Evolutionary conservation across 129 eudicot species (phyloP), one percentile per base, ranked within the genome.

Genomic region (Flaveria trinervia): DNA sequence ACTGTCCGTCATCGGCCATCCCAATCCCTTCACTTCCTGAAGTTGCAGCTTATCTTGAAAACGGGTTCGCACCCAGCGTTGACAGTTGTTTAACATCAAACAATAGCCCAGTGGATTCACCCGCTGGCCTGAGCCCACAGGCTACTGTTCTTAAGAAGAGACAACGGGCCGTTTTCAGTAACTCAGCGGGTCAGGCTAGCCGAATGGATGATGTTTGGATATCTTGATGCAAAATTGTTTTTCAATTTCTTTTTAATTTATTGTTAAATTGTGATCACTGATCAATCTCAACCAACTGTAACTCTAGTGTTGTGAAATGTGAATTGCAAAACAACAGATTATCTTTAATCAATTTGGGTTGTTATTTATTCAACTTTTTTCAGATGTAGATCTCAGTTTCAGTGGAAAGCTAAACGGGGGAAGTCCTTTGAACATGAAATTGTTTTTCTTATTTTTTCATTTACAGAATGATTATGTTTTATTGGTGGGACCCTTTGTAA

Each of bases 201-300:
- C 41, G 90, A 82, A 77, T 88, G 89, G 92, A 84, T 79, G 88
- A 86, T 83, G 85, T 64, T 83, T 70, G 85, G 88, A 84, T 89
- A 50, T 74, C 54, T 79, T 72, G 59, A 71, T 28, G 18, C 52
- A 18, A 26, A 1, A 20, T 57, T 57, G 61, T 46, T 65, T 45
- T 54, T 52, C 16, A 18, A 44, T 62, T 44, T 20, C 12, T 46
- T 66, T 62, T 72, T 56, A 26, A 41, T 10, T 61, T 74, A 46
- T 62, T 17, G 36, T 65, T 60, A 7, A 52, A 54, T 56, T 72
- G 74, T 41, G 82, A 78, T 77, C 73, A 68, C 36, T 48, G 76
- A 69, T 69, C 50, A 50, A 9, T 55, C 67, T 28, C 71, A 68
- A 65, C 72, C 79, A 77, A 44, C 46, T 82, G 79, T 82, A 76